phyloP scores from a whole-genome alignment of 768 basidiomycete species.

The Xanthoconium purpureum region DNA sequence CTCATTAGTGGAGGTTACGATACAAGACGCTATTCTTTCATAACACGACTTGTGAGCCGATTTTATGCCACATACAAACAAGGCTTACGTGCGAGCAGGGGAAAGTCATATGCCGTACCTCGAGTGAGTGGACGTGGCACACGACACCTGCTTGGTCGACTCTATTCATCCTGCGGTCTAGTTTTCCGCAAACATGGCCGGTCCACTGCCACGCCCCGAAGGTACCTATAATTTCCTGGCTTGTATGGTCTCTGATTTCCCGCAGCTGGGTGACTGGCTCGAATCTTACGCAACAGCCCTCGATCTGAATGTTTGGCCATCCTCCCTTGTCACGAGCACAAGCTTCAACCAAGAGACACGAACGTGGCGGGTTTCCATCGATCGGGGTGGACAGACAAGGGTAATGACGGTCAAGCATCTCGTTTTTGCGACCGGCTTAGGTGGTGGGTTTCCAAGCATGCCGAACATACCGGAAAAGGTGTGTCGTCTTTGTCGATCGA shows the following conservation, averaged over 20 bases:
- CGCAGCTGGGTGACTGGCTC: slow-evolving; percentile 58
- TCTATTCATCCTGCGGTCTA: slow-evolving; percentile 18
- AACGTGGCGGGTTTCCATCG: slow-evolving; percentile 43
- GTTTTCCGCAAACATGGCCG: slow-evolving; percentile 56
- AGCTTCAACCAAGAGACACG: slow-evolving; percentile 34
- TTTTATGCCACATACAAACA: neutral
- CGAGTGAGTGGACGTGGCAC: slow-evolving; percentile 35
- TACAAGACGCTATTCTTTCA: slow-evolving; percentile 57
- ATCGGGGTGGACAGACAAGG: slow-evolving; percentile 29
- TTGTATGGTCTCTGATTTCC: neutral
- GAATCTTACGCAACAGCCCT: slow-evolving; percentile 56
- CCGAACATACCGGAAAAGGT: slow-evolving; percentile 47
- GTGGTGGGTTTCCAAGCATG: slow-evolving; percentile 44
- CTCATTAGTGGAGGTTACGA: slow-evolving; percentile 46
- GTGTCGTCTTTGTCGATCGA: neutral
- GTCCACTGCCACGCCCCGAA: slow-evolving; percentile 49
- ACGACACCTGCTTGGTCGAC: neutral
- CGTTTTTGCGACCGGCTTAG: slow-evolving; percentile 54
- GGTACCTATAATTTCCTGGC: slow-evolving; percentile 22
- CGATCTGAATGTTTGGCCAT: slow-evolving; percentile 63
- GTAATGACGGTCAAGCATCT: slow-evolving; percentile 45
- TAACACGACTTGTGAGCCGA: slow-evolving; percentile 44
- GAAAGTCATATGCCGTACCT: slow-evolving; percentile 54
- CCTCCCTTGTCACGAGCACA: slow-evolving; percentile 37
- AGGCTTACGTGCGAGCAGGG: slow-evolving; percentile 32